Evolutionary conservation across 805 yeast genomes (phyloP).

Genomic region (Candida caryicola): DNA sequence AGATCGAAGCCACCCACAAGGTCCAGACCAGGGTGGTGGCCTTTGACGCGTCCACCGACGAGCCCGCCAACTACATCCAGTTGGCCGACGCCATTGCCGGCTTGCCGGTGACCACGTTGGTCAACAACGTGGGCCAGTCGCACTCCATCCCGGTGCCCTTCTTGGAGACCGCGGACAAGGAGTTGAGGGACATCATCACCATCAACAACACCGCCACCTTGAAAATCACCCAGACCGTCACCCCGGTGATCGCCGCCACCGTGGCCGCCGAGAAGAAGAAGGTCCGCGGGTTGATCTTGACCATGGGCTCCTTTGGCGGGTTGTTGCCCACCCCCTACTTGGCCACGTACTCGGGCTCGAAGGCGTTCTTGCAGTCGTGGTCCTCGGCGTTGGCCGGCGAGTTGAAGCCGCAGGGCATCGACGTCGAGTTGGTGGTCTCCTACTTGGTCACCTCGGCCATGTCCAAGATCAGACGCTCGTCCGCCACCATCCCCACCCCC

Average conservation of each 20-base stretch:
- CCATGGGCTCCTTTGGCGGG: constrained; percentile 98
- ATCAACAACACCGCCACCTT: constrained; percentile 85
- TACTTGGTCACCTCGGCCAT: constrained; percentile 92
- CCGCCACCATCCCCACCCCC: constrained; percentile 78
- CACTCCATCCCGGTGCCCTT: constrained; percentile 96
- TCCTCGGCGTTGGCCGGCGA: constrained; percentile 86
- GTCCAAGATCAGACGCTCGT: constrained; percentile 86
- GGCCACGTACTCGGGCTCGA: constrained; percentile 94
- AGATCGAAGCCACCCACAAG: constrained; percentile 54
- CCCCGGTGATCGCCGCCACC: constrained; percentile 64
- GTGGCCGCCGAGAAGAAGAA: constrained; percentile 40
- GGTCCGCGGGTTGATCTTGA: constrained; percentile 73
- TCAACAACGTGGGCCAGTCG: constrained; percentile 93
- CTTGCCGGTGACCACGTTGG: constrained; percentile 66
- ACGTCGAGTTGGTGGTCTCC: constrained; percentile 81
- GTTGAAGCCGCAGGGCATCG: constrained; percentile 63
- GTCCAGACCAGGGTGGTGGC: constrained; percentile 69
- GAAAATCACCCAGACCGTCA: constrained; percentile 73
- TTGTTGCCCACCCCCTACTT: constrained; percentile 86
- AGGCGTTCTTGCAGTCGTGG: constrained; percentile 94
- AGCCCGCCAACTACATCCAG: constrained; percentile 51
- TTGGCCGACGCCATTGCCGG: constrained; percentile 47
- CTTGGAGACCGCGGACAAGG: constrained; percentile 70
- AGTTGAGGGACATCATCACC: constrained; percentile 75
- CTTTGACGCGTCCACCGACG: constrained; percentile 73